A percentile compares a stretch with the other conserved stretches of the same genome.
Evolutionary conservation across 2,329 filamentous ascomycete genomes (phyloP).

Genomic region (Paraphoma chrysanthemicola): DNA sequence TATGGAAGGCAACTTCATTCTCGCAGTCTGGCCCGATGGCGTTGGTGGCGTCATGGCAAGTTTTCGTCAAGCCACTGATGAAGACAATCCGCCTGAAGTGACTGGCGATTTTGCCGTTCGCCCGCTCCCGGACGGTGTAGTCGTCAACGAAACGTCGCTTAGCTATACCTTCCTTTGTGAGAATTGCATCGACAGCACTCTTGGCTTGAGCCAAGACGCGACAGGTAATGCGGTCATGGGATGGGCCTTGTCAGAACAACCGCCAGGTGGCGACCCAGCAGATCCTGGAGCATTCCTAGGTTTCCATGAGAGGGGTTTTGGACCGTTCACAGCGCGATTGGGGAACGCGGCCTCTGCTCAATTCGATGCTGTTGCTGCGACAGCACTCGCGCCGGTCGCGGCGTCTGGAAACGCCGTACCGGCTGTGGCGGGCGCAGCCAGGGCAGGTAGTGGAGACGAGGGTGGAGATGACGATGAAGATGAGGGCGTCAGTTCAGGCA

Average conservation of each 20-base stretch:
- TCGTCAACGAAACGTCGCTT: slow-evolving; percentile 15
- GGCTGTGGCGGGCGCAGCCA: slow-evolving; percentile 2
- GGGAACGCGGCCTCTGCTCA: too few relatives aligned
- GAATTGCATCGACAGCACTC: slow-evolving; percentile 13
- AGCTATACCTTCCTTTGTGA: slow-evolving; percentile 23
- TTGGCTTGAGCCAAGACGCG: slow-evolving; percentile 9
- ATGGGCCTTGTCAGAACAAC: too few relatives aligned
- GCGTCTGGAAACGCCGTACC: slow-evolving; percentile 3
- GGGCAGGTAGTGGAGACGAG: slow-evolving; percentile 6
- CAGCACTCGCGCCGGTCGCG: background rate
- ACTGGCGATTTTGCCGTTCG: slow-evolving; percentile 13
- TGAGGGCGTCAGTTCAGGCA: background rate
- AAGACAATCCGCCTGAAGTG: slow-evolving; percentile 22
- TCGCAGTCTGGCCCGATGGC: slow-evolving; percentile 26
- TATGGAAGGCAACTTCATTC: slow-evolving; percentile 27
- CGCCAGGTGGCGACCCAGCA: too few relatives aligned
- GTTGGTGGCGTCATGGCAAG: slow-evolving; percentile 16
- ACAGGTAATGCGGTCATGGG: slow-evolving; percentile 18
- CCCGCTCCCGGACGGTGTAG: slow-evolving; percentile 7
- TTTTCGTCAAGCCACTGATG: slow-evolving; percentile 21
- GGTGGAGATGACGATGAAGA: slow-evolving; percentile 8
- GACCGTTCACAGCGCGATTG: too few relatives aligned
- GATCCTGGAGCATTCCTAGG: too few relatives aligned
- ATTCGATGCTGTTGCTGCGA: too few relatives aligned
- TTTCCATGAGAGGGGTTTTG: too few relatives aligned